Base-by-base conservation (phyloP, 2,329 filamentous ascomycete species). In the Penicillium sp. region DNA sequence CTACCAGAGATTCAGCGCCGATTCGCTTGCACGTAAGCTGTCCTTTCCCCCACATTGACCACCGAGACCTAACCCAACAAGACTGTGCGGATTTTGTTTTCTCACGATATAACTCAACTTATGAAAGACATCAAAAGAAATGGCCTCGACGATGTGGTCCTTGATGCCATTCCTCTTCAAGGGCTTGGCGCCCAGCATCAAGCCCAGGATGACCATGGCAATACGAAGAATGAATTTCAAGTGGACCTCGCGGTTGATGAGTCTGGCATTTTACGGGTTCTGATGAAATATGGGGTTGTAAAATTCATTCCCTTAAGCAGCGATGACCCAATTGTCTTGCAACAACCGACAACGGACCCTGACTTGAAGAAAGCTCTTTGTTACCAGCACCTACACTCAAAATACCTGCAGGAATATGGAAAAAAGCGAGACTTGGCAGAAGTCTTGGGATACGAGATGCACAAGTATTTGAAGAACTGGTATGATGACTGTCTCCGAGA, bases 331-430 rank as follows among this genome's bases (percentile, higher is more conserved):
- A 53, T 47, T 34, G 6, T 53, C 13, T 26, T 47, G 20, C 35
- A 53, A 18, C 26, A 53, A 40, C 20, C 35, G 4, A 29, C 9
- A 42, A 10, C 16, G 20, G 43, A 47, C 5, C 43, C 20, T 5
- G 20, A 53, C 26, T 47, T 20, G 16, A 53, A 47, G 50, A 53
- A 22, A 45, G n/a, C 50, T 52, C 50, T 52, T 18, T 52, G 11
- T 7, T 46, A 53, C 34, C 43, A 53, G 5, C 26, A 2, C 34
- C 14, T 53, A 16, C 50, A 47, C 20, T 46, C 18, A 14, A 29
- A 32, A 40, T 53, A 53, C 50, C 2, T 1, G 8, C 26, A 46
- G 24, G 50, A 53, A 11, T 53, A 53, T 53, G 8, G 1, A 31
- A 53, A 39, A 46, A 38, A 24, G 34, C 6, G n/a, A 2, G 3